Evolutionary conservation across 2,329 filamentous ascomycete species (phyloP), one percentile per base, ranked within the genome.

Genomic region (Apiospora sp.): DNA sequence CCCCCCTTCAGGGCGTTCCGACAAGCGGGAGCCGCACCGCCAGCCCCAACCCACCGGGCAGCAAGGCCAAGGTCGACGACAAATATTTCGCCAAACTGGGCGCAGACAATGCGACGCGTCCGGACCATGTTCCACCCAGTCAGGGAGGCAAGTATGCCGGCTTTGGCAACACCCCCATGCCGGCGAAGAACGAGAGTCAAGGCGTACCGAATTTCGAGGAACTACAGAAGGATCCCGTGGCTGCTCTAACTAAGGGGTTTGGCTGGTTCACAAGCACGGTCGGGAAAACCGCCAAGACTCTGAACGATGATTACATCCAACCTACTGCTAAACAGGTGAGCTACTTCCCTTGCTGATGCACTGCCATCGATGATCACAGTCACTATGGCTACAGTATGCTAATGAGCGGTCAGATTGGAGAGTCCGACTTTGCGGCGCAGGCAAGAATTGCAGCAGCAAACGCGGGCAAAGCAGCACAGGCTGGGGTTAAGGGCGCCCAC

Each of bases 81-180:
- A 91, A 92, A 76, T 98, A 97, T 83, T 98, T 99, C 84, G 92
- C 95, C 64, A 90, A 88, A 49, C 88, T 98, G 82, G 96, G 96
- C 5, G 90, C 89, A 37, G 93, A 94, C 74, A 99, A 99, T 81
- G 93, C 95, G 6, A 85, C 87, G 51, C 87, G 96, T 73, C 87
- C 93, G 8, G 94, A 92, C 0, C 87, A 90, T 77, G 78, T 98
- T 70, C 92, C 94, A 43, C 96, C 96, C 0, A 96, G 88, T 74
- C 96, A 98, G 82, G 96, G 96, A 73, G 96, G 96, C 14, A 98
- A 97, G 83, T 99, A 94, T 80, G 88, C 86, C 14, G 96, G 96
- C 0, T 99, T 99, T 82, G 96, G 96, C 48, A 97, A 92, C 80
- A 91, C 92, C 69, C 89, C 93, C 37, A 87, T 86, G 71, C 86